Percentiles rank a stretch among this genome's conserved stretches.
Evolutionary conservation across 129 eudicot species (phyloP).

Genomic region (Flaveria trinervia): DNA sequence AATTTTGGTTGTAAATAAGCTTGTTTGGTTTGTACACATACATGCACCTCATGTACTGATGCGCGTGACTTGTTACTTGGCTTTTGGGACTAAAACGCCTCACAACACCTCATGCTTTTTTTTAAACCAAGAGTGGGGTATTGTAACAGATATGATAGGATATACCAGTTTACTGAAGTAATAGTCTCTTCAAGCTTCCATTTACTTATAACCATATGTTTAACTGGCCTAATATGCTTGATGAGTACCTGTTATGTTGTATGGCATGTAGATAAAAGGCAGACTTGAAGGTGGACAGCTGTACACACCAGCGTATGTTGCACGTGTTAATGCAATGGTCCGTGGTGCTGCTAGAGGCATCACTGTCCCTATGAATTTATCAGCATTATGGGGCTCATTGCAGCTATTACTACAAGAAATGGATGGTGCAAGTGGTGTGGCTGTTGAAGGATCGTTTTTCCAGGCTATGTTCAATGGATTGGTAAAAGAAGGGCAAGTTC

Average conservation of each 20-base stretch:
- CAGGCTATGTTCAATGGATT: conserved; percentile 91
- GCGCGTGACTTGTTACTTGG: too few species aligned
- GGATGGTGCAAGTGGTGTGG: conserved; percentile 91
- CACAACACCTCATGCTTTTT: too few species aligned
- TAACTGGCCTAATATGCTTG: neutral
- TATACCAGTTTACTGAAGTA: too few species aligned
- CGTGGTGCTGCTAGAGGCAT: conserved; percentile 96
- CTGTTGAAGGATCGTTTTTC: conserved; percentile 85
- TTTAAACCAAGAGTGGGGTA: too few species aligned
- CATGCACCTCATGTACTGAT: too few species aligned
- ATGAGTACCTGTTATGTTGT: conserved; percentile 10
- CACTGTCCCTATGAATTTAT: conserved; percentile 79
- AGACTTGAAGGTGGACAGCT: conserved; percentile 98
- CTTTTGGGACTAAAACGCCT: too few species aligned
- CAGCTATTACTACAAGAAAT: conserved; percentile 78
- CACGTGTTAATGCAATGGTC: conserved; percentile 93
- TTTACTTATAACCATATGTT: too few species aligned
- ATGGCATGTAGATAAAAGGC: conserved; percentile 72
- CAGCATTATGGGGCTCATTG: conserved; percentile 85
- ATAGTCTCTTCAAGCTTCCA: too few species aligned
- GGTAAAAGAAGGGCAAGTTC: conserved; percentile 86
- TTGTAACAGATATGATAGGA: too few species aligned
- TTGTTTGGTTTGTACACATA: too few species aligned
- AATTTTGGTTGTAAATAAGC: too few species aligned
- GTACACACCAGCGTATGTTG: conserved; percentile 96